phyloP scores from a whole-genome alignment of 1,139 yeast species.

The Geotrichum candidum region DNA sequence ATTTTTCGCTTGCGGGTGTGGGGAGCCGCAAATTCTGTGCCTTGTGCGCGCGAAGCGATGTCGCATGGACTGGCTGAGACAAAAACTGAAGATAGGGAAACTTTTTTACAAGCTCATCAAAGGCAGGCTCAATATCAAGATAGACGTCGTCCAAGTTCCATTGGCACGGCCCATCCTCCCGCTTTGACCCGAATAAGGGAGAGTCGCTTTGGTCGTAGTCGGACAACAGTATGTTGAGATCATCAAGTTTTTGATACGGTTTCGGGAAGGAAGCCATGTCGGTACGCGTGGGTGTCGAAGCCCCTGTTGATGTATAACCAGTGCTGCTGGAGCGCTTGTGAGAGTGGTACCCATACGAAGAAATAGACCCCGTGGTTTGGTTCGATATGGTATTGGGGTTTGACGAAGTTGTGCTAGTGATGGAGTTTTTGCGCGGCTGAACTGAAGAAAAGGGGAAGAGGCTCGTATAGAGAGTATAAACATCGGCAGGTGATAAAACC shows the following conservation, averaged over 20 bases:
- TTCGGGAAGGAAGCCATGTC: slow-evolving; percentile 1
- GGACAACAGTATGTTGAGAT: slow-evolving; percentile 16
- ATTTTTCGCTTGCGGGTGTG: slow-evolving; percentile 30
- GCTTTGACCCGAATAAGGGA: slow-evolving; percentile 19
- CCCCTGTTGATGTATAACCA: slow-evolving; percentile 8
- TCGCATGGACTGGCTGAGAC: slow-evolving; percentile 15
- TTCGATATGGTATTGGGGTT: slow-evolving; percentile 14
- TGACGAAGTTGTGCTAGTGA: slow-evolving; percentile 2
- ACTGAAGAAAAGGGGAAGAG: slow-evolving; percentile 27
- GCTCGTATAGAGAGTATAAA: slow-evolving; percentile 29
- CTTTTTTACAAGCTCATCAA: slow-evolving; percentile 28
- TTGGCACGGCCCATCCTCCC: slow-evolving; percentile 28
- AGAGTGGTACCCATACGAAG: background rate
- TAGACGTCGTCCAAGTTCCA: slow-evolving; percentile 35
- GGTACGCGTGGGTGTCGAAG: slow-evolving; percentile 8
- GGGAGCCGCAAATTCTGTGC: slow-evolving; percentile 25
- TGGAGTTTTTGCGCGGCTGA: slow-evolving; percentile 10
- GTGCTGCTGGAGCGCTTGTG: slow-evolving; percentile 8
- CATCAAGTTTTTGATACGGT: slow-evolving; percentile 18
- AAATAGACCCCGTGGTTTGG: slow-evolving; percentile 7
- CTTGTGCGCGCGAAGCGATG: slow-evolving; percentile 25
- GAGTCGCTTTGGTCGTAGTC: slow-evolving; percentile 11
- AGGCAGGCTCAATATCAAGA: slow-evolving; percentile 34
- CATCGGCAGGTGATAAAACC: slow-evolving; percentile 33
- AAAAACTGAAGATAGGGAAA: slow-evolving; percentile 28